Evolutionary conservation across 257 asterid species (phyloP).

Genomic region (Solanum neorickii): DNA sequence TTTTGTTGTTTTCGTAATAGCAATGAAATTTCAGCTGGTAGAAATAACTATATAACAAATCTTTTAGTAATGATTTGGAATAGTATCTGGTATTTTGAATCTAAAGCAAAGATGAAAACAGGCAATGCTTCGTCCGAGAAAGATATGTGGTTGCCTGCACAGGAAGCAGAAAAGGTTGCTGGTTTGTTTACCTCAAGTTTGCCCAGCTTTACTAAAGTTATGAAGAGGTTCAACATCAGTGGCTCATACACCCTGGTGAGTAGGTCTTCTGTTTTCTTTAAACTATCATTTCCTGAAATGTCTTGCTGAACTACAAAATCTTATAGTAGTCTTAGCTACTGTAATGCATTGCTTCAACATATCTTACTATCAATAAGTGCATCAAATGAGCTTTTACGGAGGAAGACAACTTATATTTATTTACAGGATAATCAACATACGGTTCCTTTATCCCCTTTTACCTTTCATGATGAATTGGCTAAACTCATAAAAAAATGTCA

Average conservation of each 20-base stretch:
- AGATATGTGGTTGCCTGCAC: conserved; percentile 47
- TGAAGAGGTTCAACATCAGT: conserved; percentile 83
- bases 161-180: conserved; percentile 73
- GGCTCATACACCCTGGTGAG: conserved; percentile 93
- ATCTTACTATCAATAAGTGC: not conserved
- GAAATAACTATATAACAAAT: not conserved
- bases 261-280: not conserved
- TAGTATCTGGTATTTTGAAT: conserved; percentile 1
- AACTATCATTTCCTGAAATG: not conserved
- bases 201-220: conserved; percentile 68
- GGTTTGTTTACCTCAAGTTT: conserved; percentile 54
- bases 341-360: not conserved
- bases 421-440: not conserved
- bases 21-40: not conserved
- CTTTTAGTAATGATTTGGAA: not conserved
- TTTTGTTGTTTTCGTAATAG: not conserved
- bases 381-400: not conserved
- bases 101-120: conserved; percentile 30
- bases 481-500: not conserved
- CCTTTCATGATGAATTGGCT: not conserved
- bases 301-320: not conserved
- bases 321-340: not conserved
- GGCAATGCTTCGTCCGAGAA: conserved; percentile 23
- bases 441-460: not conserved
- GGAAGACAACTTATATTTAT: not conserved